Evolutionary conservation across 768 basidiomycete genomes (phyloP).

Genomic region (Serpula lacrymans): DNA sequence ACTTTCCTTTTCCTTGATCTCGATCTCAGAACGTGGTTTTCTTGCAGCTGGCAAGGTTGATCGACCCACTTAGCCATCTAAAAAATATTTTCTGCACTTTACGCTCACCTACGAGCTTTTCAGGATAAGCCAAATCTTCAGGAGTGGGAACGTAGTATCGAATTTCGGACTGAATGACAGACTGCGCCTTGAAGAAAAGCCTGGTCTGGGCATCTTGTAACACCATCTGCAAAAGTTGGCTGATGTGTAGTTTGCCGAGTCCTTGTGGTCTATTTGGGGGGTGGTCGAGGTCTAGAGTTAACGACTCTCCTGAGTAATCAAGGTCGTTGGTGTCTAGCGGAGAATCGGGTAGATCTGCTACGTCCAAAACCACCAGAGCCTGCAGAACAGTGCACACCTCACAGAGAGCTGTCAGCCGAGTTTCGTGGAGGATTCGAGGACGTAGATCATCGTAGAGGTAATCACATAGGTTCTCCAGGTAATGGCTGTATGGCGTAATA

Average conservation of each 20-base stretch:
- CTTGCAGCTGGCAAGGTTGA: conserved; percentile 36
- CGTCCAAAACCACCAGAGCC: conserved; percentile 92
- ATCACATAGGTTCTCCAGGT: conserved; percentile 90
- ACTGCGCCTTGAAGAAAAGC: conserved; percentile 93
- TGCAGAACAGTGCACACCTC: conserved; percentile 96
- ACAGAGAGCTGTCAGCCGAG: conserved; percentile 80
- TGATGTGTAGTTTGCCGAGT: conserved; percentile 69
- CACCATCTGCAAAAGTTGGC: conserved; percentile 81
- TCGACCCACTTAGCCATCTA: neutral
- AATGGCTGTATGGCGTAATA: conserved; percentile 50
- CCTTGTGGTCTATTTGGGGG: conserved; percentile 31
- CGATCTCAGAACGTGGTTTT: conserved; percentile 39
- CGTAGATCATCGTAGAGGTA: conserved; percentile 94
- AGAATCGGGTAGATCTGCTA: conserved; percentile 39
- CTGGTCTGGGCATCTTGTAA: conserved; percentile 95
- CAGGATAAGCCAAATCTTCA: conserved; percentile 86
- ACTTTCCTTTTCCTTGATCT: conserved; percentile 65
- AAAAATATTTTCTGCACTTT: no score
- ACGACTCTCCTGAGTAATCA: no score
- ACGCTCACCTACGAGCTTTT: conserved; percentile 66
- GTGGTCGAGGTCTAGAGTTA: conserved; percentile 39
- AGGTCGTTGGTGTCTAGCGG: conserved; percentile 23
- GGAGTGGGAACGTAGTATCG: conserved; percentile 73
- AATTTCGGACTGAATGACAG: conserved; percentile 86
- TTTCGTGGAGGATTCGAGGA: conserved; percentile 92